phyloP scores from a whole-genome alignment of 208 protist genomes.

The Trypanosoma caninum region DNA sequence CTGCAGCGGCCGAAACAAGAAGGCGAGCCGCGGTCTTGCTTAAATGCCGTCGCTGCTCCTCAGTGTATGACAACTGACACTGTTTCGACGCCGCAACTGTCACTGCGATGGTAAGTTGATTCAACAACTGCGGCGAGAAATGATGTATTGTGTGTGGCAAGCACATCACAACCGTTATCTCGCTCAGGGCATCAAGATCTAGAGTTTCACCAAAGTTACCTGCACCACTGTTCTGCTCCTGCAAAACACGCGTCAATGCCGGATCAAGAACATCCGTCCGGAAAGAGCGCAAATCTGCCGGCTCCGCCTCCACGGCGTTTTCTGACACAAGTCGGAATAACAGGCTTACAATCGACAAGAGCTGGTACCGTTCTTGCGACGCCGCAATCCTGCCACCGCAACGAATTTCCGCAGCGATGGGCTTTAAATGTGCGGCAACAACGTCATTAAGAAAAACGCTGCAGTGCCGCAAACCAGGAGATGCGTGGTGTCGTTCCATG shows the following conservation, averaged over 20 bases:
- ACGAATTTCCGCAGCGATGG: conserved; percentile 25
- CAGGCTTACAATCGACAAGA: conserved; percentile 58
- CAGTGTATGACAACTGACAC: conserved; percentile 15
- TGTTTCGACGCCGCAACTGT: conserved; percentile 4
- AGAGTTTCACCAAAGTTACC: conserved; percentile 14
- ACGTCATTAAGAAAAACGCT: conserved; percentile 53
- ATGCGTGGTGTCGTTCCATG: conserved; percentile 32
- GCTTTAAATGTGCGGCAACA: conserved; percentile 48
- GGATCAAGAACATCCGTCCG: conserved; percentile 60
- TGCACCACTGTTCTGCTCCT: conserved; percentile 1
- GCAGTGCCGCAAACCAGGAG: conserved; percentile 35
- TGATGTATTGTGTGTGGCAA: conserved; percentile 59
- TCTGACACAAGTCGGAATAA: conserved; percentile 50
- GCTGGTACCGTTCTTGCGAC: conserved; percentile 35
- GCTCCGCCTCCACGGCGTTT: conserved; percentile 59
- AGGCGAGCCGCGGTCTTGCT: conserved; percentile 36
- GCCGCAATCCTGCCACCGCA: conserved; percentile 1
- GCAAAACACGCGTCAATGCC: conserved; percentile 46
- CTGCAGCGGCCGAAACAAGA: conserved; percentile 36
- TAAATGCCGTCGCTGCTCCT: not conserved
- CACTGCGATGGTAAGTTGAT: conserved; percentile 31
- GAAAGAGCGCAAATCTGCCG: conserved; percentile 45
- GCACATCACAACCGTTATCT: conserved; percentile 75
- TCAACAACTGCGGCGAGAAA: conserved; percentile 40
- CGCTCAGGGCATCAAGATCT: conserved; percentile 48